Evolutionary conservation across 2,329 filamentous ascomycete genomes (phyloP).

Genomic region (Periconia sp.): DNA sequence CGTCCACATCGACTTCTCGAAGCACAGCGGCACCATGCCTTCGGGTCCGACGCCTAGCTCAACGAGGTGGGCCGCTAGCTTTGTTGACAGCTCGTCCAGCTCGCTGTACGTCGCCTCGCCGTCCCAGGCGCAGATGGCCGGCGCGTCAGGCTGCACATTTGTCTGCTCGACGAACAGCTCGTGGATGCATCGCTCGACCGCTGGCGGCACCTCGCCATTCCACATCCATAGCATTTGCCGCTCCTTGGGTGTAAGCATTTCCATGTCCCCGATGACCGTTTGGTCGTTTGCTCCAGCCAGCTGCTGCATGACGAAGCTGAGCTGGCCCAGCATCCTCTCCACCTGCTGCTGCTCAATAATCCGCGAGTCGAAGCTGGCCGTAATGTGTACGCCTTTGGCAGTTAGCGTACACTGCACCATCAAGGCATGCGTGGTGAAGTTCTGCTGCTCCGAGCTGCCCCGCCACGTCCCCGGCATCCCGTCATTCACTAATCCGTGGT

Average conservation of each 20-base stretch:
- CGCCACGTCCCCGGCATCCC: neutral
- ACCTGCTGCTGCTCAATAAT: neutral
- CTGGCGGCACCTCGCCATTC: neutral
- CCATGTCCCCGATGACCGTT: no score
- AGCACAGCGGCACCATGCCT: constrained; percentile 15
- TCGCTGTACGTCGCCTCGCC: neutral
- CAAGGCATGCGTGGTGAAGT: neutral
- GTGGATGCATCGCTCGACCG: constrained; percentile 10
- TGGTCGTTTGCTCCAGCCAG: neutral
- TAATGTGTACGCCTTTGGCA: neutral
- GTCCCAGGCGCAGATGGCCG: constrained; percentile 6
- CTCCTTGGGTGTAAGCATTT: no score
- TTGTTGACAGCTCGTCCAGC: neutral
- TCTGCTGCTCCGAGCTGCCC: neutral
- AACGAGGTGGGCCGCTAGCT: neutral
- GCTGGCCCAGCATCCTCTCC: neutral
- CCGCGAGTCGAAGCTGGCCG: neutral
- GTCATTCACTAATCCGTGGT: neutral
- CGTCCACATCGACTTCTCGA: constrained; percentile 20
- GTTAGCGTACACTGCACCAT: neutral
- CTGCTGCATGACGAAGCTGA: neutral
- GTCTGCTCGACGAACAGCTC: constrained; percentile 11
- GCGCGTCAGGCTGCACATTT: constrained; percentile 2
- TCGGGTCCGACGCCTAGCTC: neutral
- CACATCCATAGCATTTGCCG: neutral